A percentile compares a stretch with the other conserved stretches of the same genome.
These are phyloP conservation scores for Saturnispora sanitii DNA, from an alignment of 805 yeast genomes.

Conservation along the genomic window DNA sequence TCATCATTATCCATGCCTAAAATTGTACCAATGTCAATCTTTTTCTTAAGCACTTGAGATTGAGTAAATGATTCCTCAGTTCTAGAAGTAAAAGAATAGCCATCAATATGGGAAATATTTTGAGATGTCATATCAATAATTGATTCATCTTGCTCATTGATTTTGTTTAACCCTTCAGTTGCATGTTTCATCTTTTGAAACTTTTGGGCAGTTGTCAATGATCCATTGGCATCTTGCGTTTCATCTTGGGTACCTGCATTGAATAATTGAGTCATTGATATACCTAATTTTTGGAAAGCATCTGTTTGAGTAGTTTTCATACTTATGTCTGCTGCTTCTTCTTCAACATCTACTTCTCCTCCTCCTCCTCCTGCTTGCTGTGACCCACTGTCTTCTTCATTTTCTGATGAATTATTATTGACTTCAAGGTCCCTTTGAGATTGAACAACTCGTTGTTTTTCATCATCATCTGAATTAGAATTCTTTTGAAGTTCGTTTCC, in stretches of 20 bases:
- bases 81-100: conserved; percentile 1
- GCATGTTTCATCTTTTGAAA: conserved; percentile 15
- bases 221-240: neutral
- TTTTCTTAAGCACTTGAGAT: neutral
- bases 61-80: neutral
- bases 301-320: conserved; percentile 9
- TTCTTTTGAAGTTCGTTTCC: neutral
- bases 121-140: neutral
- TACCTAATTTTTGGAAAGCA: conserved; percentile 14
- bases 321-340: conserved; percentile 18
- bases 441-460: too few species aligned
- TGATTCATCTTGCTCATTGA: conserved; percentile 3
- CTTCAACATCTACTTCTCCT: conserved; percentile 21
- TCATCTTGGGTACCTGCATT: conserved; percentile 16
- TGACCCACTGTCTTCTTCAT: conserved; percentile 19
- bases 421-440: conserved; percentile 26
- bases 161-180: conserved; percentile 3
- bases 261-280: conserved; percentile 21
- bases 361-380: conserved; percentile 19
- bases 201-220: conserved; percentile 11
- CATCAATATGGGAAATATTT: neutral
- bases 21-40: too few species aligned
- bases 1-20: too few species aligned
- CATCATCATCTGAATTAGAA: too few species aligned
- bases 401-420: conserved; percentile 22